These are phyloP conservation scores for Hippophae rhamnoides DNA, from an alignment of 306 rosid species.

Conservation along the genomic window DNA sequence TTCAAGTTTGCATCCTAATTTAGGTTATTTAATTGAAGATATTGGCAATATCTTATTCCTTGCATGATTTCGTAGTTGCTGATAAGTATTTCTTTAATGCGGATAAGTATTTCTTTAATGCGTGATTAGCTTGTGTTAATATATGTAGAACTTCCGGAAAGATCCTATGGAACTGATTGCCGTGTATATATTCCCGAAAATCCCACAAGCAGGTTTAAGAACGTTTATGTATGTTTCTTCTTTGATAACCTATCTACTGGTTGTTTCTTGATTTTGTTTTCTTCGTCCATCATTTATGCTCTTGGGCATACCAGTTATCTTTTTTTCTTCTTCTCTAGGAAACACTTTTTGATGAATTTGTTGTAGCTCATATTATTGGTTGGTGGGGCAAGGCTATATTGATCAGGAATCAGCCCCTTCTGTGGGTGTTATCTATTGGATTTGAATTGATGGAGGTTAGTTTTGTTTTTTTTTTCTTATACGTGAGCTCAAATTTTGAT, in stretches of 20 bases:
- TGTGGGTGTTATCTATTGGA: constrained; percentile 89
- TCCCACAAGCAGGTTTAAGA: constrained; percentile 92
- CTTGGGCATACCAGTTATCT: constrained; percentile 3
- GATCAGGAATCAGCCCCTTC: constrained; percentile 96
- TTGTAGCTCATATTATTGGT: constrained; percentile 88
- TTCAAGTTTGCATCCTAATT: constrained; percentile 8
- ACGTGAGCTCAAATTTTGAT: constrained; percentile 8
- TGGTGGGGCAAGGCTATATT: constrained; percentile 99
- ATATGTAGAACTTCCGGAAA: constrained; percentile 86
- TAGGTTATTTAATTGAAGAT: constrained; percentile 1
- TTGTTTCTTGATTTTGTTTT: constrained; percentile 6
- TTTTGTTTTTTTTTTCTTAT: not conserved
- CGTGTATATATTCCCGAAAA: constrained; percentile 86
- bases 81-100: constrained; percentile 6
- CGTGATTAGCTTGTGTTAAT: constrained; percentile 14
- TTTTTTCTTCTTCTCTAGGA: constrained; percentile 36
- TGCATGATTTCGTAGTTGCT: not conserved
- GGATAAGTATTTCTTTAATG: constrained; percentile 6
- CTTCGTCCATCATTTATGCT: constrained; percentile 11
- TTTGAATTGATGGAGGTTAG: constrained; percentile 93
- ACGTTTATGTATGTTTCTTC: constrained; percentile 96
- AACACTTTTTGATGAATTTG: constrained; percentile 96
- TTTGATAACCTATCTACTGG: constrained; percentile 30
- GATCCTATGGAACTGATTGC: constrained; percentile 94
- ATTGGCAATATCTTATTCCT: too few relatives aligned